phyloP scores from a whole-genome alignment of 108 stramenopile species.

The Mediolabrus comicus region DNA sequence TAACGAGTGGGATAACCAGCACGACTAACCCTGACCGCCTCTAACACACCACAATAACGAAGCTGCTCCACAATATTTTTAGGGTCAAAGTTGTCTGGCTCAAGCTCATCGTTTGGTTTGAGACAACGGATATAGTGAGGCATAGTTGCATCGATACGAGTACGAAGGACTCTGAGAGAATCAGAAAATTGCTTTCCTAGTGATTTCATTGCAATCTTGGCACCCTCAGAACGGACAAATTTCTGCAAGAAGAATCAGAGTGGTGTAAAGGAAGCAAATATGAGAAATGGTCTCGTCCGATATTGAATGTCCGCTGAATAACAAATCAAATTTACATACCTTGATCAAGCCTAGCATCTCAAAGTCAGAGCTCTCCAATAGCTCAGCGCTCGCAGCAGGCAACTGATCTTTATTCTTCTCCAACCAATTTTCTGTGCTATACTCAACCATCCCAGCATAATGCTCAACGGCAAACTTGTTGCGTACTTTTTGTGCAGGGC shows the following conservation, averaged over 20 bases:
- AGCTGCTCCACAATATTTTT: slow-evolving; percentile 88
- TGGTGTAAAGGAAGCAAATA: neutral
- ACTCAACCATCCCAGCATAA: slow-evolving; percentile 89
- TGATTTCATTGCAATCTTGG: slow-evolving; percentile 46
- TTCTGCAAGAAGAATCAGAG: slow-evolving; percentile 15
- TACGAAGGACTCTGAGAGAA: slow-evolving; percentile 87
- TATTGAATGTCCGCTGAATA: too few species aligned
- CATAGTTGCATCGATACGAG: slow-evolving; percentile 87
- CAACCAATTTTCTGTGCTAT: slow-evolving; percentile 78
- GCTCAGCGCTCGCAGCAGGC: slow-evolving; percentile 82
- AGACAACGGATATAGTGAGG: slow-evolving; percentile 98
- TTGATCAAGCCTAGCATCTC: slow-evolving; percentile 41
- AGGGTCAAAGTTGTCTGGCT: slow-evolving; percentile 74
- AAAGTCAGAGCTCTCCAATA: slow-evolving; percentile 67
- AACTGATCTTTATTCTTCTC: slow-evolving; percentile 94
- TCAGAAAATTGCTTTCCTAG: slow-evolving; percentile 90
- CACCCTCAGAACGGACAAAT: slow-evolving; percentile 47
- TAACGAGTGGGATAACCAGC: slow-evolving; percentile 90
- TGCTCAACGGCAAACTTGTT: slow-evolving; percentile 84
- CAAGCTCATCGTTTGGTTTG: slow-evolving; percentile 88
- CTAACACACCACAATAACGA: slow-evolving; percentile 87
- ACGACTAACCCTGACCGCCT: slow-evolving; percentile 88
- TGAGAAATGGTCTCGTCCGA: neutral
- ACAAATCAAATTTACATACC: slow-evolving; percentile 11
- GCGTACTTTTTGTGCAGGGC: slow-evolving; percentile 56